Base-by-base conservation (phyloP, 2,329 filamentous ascomycete species). In the Sclerotinia subarctica region DNA sequence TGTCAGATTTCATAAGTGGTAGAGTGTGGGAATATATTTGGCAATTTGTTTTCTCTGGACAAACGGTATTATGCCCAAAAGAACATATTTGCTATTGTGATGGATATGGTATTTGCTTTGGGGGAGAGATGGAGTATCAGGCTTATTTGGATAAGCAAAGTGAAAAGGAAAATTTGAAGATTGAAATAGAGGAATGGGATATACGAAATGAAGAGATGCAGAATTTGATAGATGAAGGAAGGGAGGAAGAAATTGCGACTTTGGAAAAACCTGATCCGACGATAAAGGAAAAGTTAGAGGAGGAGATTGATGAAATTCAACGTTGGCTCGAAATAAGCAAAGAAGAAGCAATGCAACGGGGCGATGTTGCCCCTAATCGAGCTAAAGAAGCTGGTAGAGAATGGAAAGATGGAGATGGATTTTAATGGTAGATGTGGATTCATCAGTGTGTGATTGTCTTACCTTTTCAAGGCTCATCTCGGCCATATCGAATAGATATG, bases 1-100 rank as follows among this genome's bases (percentile, higher is more conserved):
- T 86, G 63, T 80, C 80, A 6, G 86, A 89, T 74, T 81, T 81
- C 24, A 76, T 84, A 35, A 86, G 83, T 38, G 88, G 87, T 2
- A 80, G 87, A 29, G 82, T 89, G 2, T 82, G 89, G 75, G 88
- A 90, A 74, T 90, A 88, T 72, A 77, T 87, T 24, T 90, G 88
- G 88, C 88, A 90, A 75, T 82, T 88, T 70, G 85, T 88, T 15
- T 88, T 88, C 72, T 85, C 85, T 65, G 84, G 85, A 71, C 77
- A 82, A 24, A 71, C 73, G n/a, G 69, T 73, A 6, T 57, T 74
- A 19, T 76, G 76, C 54, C 72, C 74, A 1, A 56, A 65, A 29
- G 73, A 75, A 35, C 70, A 75, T 69, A 51, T 76, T 0, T 77
- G 76, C 38, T 74, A 76, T 58, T 77, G 76, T 65, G 76, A 77